Conservation (phyloP, 176 grass and related monocot genomes). For the Eleusine indica region DNA sequence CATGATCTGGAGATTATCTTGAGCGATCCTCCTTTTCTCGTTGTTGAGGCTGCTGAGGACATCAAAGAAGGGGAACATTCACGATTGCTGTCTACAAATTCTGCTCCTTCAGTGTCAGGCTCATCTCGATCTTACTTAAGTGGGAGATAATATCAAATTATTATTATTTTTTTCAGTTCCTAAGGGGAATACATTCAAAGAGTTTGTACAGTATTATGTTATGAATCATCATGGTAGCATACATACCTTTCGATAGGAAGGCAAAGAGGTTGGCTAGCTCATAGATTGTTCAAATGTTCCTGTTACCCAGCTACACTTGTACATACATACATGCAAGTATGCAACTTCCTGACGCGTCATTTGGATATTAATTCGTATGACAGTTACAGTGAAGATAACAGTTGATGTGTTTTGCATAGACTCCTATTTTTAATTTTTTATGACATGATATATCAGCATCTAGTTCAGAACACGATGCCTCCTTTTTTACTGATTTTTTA, state of each 20-base stretch:
- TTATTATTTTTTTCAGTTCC: constrained; percentile 1
- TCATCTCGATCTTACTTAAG: constrained; percentile 69
- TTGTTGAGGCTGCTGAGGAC: constrained; percentile 50
- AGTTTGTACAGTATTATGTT: constrained; percentile 6
- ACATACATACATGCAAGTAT: constrained; percentile 36
- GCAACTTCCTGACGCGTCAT: not conserved
- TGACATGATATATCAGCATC: constrained; percentile 1
- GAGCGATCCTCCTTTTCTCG: constrained; percentile 75
- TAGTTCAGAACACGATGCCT: not conserved
- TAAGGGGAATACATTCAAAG: not conserved
- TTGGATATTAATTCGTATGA: constrained; percentile 14
- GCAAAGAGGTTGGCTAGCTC: not conserved
- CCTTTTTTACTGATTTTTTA: not conserved
- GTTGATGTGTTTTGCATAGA: constrained; percentile 2
- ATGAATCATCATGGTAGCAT: constrained; percentile 20
- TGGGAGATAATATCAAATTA: constrained; percentile 49
- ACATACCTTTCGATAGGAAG: not conserved
- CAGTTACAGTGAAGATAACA: not conserved
- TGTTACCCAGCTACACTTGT: not conserved
- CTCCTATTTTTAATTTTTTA: not conserved
- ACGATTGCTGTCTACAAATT: constrained; percentile 49
- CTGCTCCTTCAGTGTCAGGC: constrained; percentile 51
- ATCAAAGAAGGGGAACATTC: constrained; percentile 55
- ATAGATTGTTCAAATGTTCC: constrained; percentile 24
- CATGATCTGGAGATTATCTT: constrained; percentile 58